A percentile compares a stretch with the other conserved stretches of the same genome.
Conservation (phyloP, 352 stramenopile genomes). For the Phytophthora sojae region DNA sequence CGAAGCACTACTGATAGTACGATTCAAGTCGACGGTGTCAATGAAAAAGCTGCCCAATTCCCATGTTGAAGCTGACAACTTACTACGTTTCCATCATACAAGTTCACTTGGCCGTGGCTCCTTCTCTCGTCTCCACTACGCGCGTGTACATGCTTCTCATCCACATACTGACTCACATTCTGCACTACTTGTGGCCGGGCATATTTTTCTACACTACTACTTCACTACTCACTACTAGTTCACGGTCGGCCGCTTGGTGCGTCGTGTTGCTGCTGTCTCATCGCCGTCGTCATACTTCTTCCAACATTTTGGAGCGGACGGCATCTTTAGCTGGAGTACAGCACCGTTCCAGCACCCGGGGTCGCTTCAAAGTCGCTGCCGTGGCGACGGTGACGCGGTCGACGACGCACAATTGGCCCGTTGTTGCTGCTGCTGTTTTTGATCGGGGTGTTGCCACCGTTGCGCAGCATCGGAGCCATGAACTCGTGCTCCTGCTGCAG, state of each 20-base stretch:
- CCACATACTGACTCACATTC: slow-evolving; percentile 33
- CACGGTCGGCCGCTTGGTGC: slow-evolving; percentile 26
- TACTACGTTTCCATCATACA: slow-evolving; percentile 35
- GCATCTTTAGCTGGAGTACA: slow-evolving; percentile 38
- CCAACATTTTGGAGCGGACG: slow-evolving; percentile 21
- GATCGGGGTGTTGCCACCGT: slow-evolving; percentile 5
- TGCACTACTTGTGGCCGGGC: slow-evolving; percentile 28
- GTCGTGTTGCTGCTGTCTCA: slow-evolving; percentile 8
- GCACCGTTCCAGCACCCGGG: slow-evolving; percentile 23
- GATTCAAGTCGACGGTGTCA: background rate
- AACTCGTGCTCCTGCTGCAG: slow-evolving; percentile 70
- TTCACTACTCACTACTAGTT: slow-evolving; percentile 30
- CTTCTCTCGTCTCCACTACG: background rate
- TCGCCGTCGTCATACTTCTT: slow-evolving; percentile 34
- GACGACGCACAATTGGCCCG: slow-evolving; percentile 28
- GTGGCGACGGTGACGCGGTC: slow-evolving; percentile 33
- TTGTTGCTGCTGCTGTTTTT: slow-evolving; percentile 41
- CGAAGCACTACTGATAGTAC: too few species aligned
- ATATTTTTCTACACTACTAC: slow-evolving; percentile 46
- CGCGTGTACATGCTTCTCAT: slow-evolving; percentile 32
- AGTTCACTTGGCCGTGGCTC: slow-evolving; percentile 20
- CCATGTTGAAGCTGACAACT: slow-evolving; percentile 35
- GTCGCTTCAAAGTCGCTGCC: slow-evolving; percentile 27
- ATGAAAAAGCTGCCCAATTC: slow-evolving; percentile 21
- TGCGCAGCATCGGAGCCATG: slow-evolving; percentile 38